Evolutionary conservation across 108 stramenopile genomes (phyloP), one percentile per base, ranked within the genome.

Genomic region (Pseudonitzschia multiseries): DNA sequence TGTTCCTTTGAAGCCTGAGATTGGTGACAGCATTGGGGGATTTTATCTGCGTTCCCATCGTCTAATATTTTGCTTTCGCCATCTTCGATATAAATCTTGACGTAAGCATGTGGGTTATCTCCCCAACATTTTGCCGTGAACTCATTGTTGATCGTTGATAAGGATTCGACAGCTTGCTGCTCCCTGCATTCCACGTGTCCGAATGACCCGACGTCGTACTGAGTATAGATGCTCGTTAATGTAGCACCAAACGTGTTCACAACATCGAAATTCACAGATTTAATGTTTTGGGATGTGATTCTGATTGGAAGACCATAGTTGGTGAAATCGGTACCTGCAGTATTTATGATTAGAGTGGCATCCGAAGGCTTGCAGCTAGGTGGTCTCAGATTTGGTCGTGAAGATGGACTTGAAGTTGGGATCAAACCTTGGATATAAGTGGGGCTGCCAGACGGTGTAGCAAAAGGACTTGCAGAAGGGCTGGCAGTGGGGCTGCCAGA

Each of bases 201-300:
- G n/a, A 31, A 59, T 5, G 6, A 10, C 6, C 57, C 57, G 26
- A 22, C 6, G 29, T 59, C 5, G 24, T 59, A 59, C 6, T 26
- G 13, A 59, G 57, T 59, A 15, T 14, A 59, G 3, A 59, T 31
- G 26, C 24, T 59, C 15, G 27, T 59, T 15, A 59, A 14, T 31
- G 57, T 13, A 27, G 57, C 57, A 59, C 57, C 29, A 59, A 59
- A 59, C 26, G 57, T 59, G 24, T 59, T 59, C 57, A 59, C 57
- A 28, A 59, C 57, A 26, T 59, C 29, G n/a, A 59, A 59, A 31
- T 22, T 22, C 10, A 59, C 57, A 59, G 14, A 59, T 14, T 15
- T 27, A 26, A 22, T 26, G 26, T 59, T 59, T 59, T 59, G 57
- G 29, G 26, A 59, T 27, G 57, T 59, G 57, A 59, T 59, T 59